Evolutionary conservation across 305 asterid species (phyloP).

Genomic region (Rubia balearica): DNA sequence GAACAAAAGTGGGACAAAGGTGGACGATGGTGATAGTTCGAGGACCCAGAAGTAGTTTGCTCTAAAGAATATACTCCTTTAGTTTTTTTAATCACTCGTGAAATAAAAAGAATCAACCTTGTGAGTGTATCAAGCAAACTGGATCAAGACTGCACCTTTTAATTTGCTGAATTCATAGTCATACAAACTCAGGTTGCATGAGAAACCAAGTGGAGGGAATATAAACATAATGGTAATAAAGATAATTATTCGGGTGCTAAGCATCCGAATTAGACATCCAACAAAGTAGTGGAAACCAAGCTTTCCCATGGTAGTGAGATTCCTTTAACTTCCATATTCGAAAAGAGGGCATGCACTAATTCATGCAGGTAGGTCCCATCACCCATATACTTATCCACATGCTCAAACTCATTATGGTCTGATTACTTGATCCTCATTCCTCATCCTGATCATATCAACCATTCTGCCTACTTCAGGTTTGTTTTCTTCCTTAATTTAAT

Average conservation of each 20-base stretch:
- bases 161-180: no score
- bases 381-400: not conserved
- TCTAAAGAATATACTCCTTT: no score
- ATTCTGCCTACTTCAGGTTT: slow-evolving; percentile 37
- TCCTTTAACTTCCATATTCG: slow-evolving; percentile 33
- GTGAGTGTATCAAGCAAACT: no score
- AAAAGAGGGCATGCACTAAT: slow-evolving; percentile 18
- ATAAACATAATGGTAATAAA: slow-evolving; percentile 33
- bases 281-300: slow-evolving; percentile 17
- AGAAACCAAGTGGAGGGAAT: slow-evolving; percentile 2
- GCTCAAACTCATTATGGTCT: slow-evolving; percentile 5
- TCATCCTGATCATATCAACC: slow-evolving; percentile 14
- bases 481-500: slow-evolving; percentile 19
- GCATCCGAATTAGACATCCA: slow-evolving; percentile 40
- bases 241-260: slow-evolving; percentile 32
- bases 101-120: no score
- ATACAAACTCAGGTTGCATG: not conserved
- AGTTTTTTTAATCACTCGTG: no score
- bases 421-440: slow-evolving; percentile 24
- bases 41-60: no score
- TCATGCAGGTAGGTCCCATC: slow-evolving; percentile 42
- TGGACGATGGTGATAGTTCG: no score
- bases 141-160: no score
- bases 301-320: slow-evolving; percentile 50
- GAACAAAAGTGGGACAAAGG: no score